These are phyloP conservation scores for Agarophyton chilense DNA, from an alignment of 23 red algal genomes.

Conservation along the genomic window DNA sequence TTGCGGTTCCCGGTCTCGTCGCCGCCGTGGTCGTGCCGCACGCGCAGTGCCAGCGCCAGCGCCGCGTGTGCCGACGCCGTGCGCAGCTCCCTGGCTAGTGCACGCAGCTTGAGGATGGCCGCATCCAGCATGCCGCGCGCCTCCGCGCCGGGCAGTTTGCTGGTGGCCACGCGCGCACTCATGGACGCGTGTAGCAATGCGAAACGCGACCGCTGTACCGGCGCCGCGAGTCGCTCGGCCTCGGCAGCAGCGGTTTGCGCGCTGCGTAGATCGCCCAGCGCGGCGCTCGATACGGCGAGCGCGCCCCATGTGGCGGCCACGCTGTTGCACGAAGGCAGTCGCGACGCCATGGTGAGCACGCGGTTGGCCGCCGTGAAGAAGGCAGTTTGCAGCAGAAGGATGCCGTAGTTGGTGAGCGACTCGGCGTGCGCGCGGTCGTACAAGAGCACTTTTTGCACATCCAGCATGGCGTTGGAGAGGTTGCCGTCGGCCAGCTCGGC, in stretches of 20 bases:
- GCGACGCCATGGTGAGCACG: slow-evolving; percentile 30
- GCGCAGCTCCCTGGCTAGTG: slow-evolving; percentile 27
- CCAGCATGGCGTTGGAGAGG: background rate
- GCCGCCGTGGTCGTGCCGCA: slow-evolving; percentile 53
- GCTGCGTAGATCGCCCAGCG: slow-evolving; percentile 24
- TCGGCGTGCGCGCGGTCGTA: slow-evolving; percentile 67
- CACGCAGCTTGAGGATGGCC: slow-evolving; percentile 58
- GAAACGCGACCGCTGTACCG: slow-evolving; percentile 41
- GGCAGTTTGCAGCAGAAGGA: slow-evolving; percentile 25
- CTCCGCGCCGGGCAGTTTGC: slow-evolving; percentile 5
- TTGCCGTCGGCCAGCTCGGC: slow-evolving; percentile 52
- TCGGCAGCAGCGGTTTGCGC: slow-evolving; percentile 32
- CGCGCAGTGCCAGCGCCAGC: slow-evolving; percentile 51
- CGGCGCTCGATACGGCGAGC: slow-evolving; percentile 46
- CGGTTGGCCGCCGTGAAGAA: slow-evolving; percentile 22
- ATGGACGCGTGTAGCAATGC: slow-evolving; percentile 56
- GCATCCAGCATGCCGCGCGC: slow-evolving; percentile 3
- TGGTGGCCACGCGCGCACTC: slow-evolving; percentile 13
- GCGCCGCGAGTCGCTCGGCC: slow-evolving; percentile 41
- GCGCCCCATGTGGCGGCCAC: slow-evolving; percentile 46
- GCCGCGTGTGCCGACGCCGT: slow-evolving; percentile 22
- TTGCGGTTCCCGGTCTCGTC: slow-evolving; percentile 62
- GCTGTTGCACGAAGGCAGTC: background rate
- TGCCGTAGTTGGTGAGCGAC: slow-evolving; percentile 66
- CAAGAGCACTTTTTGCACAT: slow-evolving; percentile 50